These are phyloP conservation scores for Closterium sp. DNA, from an alignment of 139 green algal genomes.

Conservation along the genomic window DNA sequence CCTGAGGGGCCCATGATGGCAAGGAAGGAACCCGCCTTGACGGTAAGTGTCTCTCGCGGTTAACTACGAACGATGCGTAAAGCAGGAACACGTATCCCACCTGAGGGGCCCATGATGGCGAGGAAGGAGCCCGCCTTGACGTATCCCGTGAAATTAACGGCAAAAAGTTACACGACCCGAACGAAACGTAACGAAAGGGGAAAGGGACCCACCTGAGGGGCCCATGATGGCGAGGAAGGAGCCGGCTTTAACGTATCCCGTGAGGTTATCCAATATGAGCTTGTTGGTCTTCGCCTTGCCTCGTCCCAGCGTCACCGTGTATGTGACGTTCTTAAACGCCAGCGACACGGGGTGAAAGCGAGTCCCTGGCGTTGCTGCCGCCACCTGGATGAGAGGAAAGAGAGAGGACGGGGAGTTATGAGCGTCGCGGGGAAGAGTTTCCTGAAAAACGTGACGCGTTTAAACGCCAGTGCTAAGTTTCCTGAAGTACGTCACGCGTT, in stretches of 20 bases:
- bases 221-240: slow-evolving; percentile 48
- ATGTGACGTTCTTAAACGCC: slow-evolving; percentile 31
- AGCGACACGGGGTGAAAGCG: slow-evolving; percentile 21
- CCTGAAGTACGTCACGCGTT: not conserved
- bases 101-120: slow-evolving; percentile 46
- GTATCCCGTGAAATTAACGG: slow-evolving; percentile 5
- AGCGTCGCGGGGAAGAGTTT: too few relatives aligned
- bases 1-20: too few relatives aligned
- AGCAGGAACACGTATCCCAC: not conserved
- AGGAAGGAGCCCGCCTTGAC: slow-evolving; percentile 24
- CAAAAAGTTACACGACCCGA: too few relatives aligned
- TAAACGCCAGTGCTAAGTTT: not conserved
- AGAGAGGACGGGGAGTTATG: not conserved
- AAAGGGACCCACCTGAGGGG: slow-evolving; percentile 15
- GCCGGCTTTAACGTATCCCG: slow-evolving; percentile 18
- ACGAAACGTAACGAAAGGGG: not conserved
- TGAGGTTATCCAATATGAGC: slow-evolving; percentile 12
- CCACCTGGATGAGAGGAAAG: not conserved
- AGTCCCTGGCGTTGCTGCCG: not conserved
- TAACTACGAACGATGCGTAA: too few relatives aligned
- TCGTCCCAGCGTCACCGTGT: slow-evolving; percentile 6
- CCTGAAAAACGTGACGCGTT: not conserved
- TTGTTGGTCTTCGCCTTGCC: slow-evolving; percentile 22
- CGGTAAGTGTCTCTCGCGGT: too few relatives aligned
- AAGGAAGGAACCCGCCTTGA: too few relatives aligned